Conservation (phyloP, 2,329 filamentous ascomycete species). For the Aspergillus fumigatus region DNA sequence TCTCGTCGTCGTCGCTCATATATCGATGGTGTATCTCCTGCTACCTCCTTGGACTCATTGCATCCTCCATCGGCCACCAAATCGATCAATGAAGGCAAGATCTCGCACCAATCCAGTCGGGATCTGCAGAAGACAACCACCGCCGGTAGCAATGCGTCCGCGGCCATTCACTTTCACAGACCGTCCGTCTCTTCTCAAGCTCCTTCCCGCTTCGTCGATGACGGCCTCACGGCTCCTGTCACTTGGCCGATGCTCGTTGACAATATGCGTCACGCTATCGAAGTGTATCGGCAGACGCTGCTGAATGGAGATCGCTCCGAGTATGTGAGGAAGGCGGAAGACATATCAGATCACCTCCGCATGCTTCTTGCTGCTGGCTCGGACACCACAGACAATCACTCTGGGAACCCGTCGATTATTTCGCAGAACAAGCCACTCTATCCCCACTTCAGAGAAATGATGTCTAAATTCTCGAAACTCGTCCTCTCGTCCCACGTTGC, state of each 20-base stretch:
- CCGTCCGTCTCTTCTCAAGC: slow-evolving; percentile 49
- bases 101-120: slow-evolving; percentile 14
- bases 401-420: slow-evolving; percentile 97
- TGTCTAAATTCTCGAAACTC: slow-evolving; percentile 99
- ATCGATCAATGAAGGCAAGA: slow-evolving; percentile 52
- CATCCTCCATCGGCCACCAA: slow-evolving; percentile 62
- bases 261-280: slow-evolving; percentile 88
- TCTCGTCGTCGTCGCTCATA: slow-evolving; percentile 63
- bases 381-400: slow-evolving; percentile 97
- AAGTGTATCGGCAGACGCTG: slow-evolving; percentile 86
- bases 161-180: slow-evolving; percentile 47
- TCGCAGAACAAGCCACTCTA: slow-evolving; percentile 96
- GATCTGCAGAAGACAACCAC: slow-evolving; percentile 31
- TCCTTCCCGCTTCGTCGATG: slow-evolving; percentile 84
- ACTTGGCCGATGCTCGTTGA: slow-evolving; percentile 88
- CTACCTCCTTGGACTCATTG: slow-evolving; percentile 87
- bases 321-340: slow-evolving; percentile 90
- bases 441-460: slow-evolving; percentile 97
- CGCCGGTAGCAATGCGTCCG: slow-evolving; percentile 52
- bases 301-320: slow-evolving; percentile 77
- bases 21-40: slow-evolving; percentile 71
- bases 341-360: slow-evolving; percentile 94
- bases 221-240: slow-evolving; percentile 71
- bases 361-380: slow-evolving; percentile 92
- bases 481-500: slow-evolving; percentile 98